Base-by-base conservation (phyloP, 208 protist species). In the Trypanosoma theileri region DNA sequence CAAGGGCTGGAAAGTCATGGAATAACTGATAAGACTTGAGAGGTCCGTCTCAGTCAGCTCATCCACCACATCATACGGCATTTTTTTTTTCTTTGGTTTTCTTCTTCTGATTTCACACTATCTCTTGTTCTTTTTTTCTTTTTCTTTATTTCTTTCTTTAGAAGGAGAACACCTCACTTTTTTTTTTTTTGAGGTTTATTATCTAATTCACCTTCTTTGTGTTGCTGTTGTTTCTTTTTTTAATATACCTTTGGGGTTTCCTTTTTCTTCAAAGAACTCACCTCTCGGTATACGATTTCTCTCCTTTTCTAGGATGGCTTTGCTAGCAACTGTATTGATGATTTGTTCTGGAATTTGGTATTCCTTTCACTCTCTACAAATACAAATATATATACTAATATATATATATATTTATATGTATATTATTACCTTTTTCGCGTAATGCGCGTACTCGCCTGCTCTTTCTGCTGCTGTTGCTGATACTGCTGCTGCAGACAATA, bases 11-110 rank as follows among this genome's bases (percentile, higher is more conserved):
- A 95, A 95, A 35, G 75, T 84, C 54, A 95, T 66, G 57, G 65
- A 81, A 66, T 89, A 75, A 64, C 77, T 75, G 55, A 95, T 93
- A 28, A 95, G 82, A 75, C 93, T 82, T 45, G 80, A 88, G 21
- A 95, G 75, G 71, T 95, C 87, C 8, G 89, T 66, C 69, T 91
- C 83, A 12, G 70, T 65, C 12, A 48, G 69, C 11, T 69, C 54
- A 45, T 70, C 60, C 14, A n/a, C 6, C 12, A 76, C 57, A 40
- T 65, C 54, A 13, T 40, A 52, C 31, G 54, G 35, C 64, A 66
- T 75, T 19, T n/a, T 56, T n/a, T 40, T 53, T 61, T 55, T 54
- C 26, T 56, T 54, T 42, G 13, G 3, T 60, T 4, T 60, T 17
- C 3, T 60, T 10, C 24, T 60, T 60, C 28, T n/a, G 28, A 8